Conservation (phyloP, 2,329 filamentous ascomycete genomes). For the Neofusicoccum cordaticola region DNA sequence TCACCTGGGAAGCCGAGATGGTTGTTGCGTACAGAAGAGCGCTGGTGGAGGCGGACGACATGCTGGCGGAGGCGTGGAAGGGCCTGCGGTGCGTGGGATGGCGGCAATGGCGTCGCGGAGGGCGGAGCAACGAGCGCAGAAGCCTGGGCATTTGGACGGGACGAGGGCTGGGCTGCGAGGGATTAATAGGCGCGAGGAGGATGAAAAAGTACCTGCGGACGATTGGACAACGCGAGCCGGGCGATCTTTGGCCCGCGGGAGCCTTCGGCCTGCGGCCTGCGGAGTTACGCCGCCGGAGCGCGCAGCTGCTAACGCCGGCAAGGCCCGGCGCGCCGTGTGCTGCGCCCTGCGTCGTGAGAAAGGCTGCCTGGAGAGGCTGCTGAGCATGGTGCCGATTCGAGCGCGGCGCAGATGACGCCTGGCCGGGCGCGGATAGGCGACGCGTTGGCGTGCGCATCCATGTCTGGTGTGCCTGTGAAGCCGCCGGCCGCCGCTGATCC, state of each 20-base stretch:
- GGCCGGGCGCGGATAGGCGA: no score
- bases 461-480: no score
- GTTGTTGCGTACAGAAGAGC: conserved; percentile 41
- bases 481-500: background rate
- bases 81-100: background rate
- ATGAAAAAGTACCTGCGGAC: background rate
- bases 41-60: conserved; percentile 28
- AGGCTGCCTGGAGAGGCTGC: background rate
- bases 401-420: background rate
- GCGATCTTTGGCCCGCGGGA: background rate
- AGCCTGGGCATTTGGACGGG: conserved; percentile 26
- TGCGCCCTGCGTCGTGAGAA: background rate
- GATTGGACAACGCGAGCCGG: background rate
- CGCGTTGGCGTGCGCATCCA: background rate
- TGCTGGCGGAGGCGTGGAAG: conserved; percentile 21
- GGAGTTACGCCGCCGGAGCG: background rate
- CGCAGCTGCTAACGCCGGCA: background rate
- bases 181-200: background rate
- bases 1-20: conserved; percentile 35
- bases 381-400: background rate
- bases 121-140: conserved; percentile 4
- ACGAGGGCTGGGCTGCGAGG: conserved; percentile 27
- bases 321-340: background rate
- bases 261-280: background rate
- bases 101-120: conserved; percentile 4